phyloP scores from a whole-genome alignment of 176 grass and related monocot genomes.

The Avena atlantica region DNA sequence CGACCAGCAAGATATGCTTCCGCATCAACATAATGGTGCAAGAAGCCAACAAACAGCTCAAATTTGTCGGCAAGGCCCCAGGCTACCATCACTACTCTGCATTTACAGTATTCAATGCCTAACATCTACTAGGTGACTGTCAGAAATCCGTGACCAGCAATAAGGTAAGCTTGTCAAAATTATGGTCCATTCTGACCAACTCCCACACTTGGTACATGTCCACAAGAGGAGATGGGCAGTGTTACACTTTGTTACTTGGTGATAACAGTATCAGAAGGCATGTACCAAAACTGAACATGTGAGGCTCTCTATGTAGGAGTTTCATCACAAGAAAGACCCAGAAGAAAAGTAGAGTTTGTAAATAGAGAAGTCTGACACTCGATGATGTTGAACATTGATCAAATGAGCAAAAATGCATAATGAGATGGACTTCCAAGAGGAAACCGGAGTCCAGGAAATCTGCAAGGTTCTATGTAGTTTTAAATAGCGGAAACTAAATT shows the following conservation, averaged over 20 bases:
- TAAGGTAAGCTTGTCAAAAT: neutral
- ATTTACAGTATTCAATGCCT: neutral
- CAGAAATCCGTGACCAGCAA: constrained; percentile 1
- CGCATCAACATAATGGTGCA: neutral
- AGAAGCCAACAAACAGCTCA: neutral
- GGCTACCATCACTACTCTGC: neutral
- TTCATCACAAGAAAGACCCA: neutral
- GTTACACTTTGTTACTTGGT: neutral
- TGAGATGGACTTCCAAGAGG: neutral
- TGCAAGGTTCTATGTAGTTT: neutral
- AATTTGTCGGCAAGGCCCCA: neutral
- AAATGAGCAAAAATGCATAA: neutral
- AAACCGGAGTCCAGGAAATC: constrained; percentile 23
- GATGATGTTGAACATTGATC: neutral
- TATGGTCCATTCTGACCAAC: neutral
- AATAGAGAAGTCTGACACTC: neutral
- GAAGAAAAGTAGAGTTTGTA: neutral
- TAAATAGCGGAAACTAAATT: constrained; percentile 15
- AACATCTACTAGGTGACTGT: neutral
- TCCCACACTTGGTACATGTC: neutral
- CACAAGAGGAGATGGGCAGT: neutral
- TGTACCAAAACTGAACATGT: neutral
- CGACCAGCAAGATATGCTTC: neutral
- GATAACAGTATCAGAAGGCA: neutral
- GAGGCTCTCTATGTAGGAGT: neutral